phyloP scores from a whole-genome alignment of 495 filamentous ascomycete genomes.

The Bacidia gigantensis region DNA sequence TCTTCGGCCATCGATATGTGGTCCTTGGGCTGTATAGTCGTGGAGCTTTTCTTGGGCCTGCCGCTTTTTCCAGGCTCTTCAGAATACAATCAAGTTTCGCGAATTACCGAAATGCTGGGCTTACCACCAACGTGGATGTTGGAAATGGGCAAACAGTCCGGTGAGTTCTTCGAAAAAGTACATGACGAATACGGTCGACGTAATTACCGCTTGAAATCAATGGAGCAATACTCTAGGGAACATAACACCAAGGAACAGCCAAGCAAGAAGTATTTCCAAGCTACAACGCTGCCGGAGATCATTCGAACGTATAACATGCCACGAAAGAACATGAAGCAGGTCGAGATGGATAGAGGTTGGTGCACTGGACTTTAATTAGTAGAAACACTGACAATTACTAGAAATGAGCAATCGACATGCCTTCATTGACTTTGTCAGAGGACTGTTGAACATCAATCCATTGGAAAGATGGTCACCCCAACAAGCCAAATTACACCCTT shows the following conservation, averaged over 20 bases:
- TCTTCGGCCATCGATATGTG: slow-evolving; percentile 99
- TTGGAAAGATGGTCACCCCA: slow-evolving; percentile 96
- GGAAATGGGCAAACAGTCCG: slow-evolving; percentile 95
- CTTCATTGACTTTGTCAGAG: slow-evolving; percentile 99
- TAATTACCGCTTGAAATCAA: slow-evolving; percentile 82
- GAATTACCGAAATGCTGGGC: slow-evolving; percentile 97
- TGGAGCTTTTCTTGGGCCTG: slow-evolving; percentile 90
- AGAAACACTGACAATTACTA: slow-evolving; percentile 28
- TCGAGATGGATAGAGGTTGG: slow-evolving; percentile 89
- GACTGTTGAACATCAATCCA: slow-evolving; percentile 85
- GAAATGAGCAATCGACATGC: slow-evolving; percentile 96
- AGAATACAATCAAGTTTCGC: slow-evolving; percentile 95
- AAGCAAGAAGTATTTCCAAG: slow-evolving; percentile 98
- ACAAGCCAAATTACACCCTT: slow-evolving; percentile 93
- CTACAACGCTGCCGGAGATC: slow-evolving; percentile 86
- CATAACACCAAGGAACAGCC: slow-evolving; percentile 95
- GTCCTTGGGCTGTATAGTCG: slow-evolving; percentile 97
- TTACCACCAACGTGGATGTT: slow-evolving; percentile 98
- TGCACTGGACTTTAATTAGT: slow-evolving; percentile 4
- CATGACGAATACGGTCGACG: slow-evolving; percentile 85
- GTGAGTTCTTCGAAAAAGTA: slow-evolving; percentile 93
- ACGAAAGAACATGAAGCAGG: slow-evolving; percentile 97
- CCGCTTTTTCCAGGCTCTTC: slow-evolving; percentile 96
- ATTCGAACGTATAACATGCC: slow-evolving; percentile 97
- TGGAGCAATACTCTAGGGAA: slow-evolving; percentile 94